phyloP scores from a whole-genome alignment of 306 rosid species.

The Fragaria nilgerrensis region DNA sequence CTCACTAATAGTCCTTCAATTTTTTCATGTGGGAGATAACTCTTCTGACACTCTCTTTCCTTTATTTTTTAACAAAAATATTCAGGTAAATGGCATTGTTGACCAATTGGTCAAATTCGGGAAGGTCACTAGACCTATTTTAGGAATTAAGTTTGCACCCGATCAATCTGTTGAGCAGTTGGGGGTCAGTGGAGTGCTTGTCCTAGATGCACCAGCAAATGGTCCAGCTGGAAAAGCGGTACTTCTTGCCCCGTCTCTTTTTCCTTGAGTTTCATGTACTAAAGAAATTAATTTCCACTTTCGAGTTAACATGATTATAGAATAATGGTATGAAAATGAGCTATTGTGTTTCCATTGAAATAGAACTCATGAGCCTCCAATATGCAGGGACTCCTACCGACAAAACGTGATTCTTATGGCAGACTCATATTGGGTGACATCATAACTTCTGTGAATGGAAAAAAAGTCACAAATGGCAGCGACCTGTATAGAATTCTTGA shows the following conservation, averaged over 20 bases:
- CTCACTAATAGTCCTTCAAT: conserved; percentile 7
- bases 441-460: conserved; percentile 85
- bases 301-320: conserved; percentile 1
- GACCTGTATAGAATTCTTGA: conserved; percentile 97
- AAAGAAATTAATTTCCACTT: conserved; percentile 9
- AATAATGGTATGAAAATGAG: neutral
- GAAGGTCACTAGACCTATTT: conserved; percentile 95
- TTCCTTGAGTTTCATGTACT: neutral
- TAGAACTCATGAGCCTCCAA: conserved; percentile 16
- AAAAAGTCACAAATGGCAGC: conserved; percentile 79
- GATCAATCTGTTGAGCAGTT: conserved; percentile 98
- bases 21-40: neutral
- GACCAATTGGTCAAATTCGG: conserved; percentile 93
- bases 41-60: neutral
- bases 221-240: conserved; percentile 99
- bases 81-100: conserved; percentile 90
- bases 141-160: conserved; percentile 98
- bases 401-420: conserved; percentile 89
- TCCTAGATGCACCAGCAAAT: conserved; percentile 83
- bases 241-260: conserved; percentile 16
- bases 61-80: neutral
- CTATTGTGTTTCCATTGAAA: neutral
- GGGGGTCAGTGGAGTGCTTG: conserved; percentile 96
- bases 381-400: conserved; percentile 78
- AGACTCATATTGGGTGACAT: conserved; percentile 95